phyloP scores from a whole-genome alignment of 2,329 filamentous ascomycete species.

The Zopfia rhizophila region DNA sequence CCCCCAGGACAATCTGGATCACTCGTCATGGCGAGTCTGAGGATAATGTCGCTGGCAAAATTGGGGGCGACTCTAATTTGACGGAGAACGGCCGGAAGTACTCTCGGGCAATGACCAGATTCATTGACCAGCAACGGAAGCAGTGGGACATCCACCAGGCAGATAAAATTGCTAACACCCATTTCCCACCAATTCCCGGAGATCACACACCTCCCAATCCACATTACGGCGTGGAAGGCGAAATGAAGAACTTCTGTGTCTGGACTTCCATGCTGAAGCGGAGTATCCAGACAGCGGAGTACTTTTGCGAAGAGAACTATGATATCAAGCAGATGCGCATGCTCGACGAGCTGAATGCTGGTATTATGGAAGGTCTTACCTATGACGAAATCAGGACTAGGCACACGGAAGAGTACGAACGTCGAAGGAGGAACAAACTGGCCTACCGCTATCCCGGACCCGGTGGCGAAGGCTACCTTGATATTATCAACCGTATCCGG shows the following conservation, averaged over 20 bases:
- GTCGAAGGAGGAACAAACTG: slow-evolving; percentile 86
- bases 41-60: slow-evolving; percentile 87
- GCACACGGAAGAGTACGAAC: slow-evolving; percentile 82
- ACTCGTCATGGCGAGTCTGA: slow-evolving; percentile 91
- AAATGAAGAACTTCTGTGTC: slow-evolving; percentile 91
- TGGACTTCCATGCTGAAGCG: slow-evolving; percentile 98
- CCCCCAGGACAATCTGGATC: slow-evolving; percentile 97
- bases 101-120: slow-evolving; percentile 79
- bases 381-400: slow-evolving; percentile 88
- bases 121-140: slow-evolving; percentile 82
- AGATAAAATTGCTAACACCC: slow-evolving; percentile 77
- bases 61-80: slow-evolving; percentile 89
- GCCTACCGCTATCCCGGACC: slow-evolving; percentile 97
- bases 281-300: slow-evolving; percentile 85
- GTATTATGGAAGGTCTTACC: slow-evolving; percentile 92
- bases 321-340: slow-evolving; percentile 98
- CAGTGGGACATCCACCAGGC: slow-evolving; percentile 87
- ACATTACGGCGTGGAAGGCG: slow-evolving; percentile 66
- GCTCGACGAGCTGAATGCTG: slow-evolving; percentile 95
- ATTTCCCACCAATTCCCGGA: slow-evolving; percentile 89
- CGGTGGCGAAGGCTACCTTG: slow-evolving; percentile 94
- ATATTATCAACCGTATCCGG: slow-evolving; percentile 93
- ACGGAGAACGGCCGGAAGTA: slow-evolving; percentile 84
- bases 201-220: slow-evolving; percentile 96
- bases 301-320: slow-evolving; percentile 92